These are phyloP conservation scores for Pyrus betulifolia DNA, from an alignment of 306 rosid genomes.

Conservation along the genomic window DNA sequence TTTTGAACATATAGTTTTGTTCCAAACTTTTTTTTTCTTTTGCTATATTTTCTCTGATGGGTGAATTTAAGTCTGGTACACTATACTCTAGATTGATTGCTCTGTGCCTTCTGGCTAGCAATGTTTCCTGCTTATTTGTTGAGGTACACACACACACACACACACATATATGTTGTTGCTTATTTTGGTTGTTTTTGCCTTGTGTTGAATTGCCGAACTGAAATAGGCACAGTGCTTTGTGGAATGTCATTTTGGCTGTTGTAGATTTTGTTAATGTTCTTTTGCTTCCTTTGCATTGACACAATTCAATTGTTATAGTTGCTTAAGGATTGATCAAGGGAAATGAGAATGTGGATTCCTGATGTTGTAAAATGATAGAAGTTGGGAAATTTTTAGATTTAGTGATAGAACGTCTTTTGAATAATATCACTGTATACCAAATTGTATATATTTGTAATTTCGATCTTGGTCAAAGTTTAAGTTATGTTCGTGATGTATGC, in stretches of 20 bases:
- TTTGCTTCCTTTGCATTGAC: not conserved
- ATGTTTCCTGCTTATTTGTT: not conserved
- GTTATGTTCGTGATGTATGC: not conserved
- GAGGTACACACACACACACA: too few species aligned
- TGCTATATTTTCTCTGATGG: not conserved
- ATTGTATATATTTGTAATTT: not conserved
- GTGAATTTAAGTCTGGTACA: not conserved
- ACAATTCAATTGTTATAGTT: not conserved
- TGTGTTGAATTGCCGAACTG: not conserved
- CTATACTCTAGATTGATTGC: not conserved
- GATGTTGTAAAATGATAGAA: not conserved
- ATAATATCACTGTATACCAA: not conserved
- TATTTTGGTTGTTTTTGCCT: not conserved
- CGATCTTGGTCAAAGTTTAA: not conserved
- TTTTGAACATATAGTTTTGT: not conserved
- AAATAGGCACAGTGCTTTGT: not conserved
- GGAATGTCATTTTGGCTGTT: not conserved
- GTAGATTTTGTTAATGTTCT: not conserved
- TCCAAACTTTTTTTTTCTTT: not conserved
- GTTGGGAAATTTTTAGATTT: not conserved
- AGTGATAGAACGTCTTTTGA: not conserved
- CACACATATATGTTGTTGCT: not conserved
- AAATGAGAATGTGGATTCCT: not conserved
- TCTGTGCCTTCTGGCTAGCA: not conserved
- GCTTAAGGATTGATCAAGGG: not conserved